A percentile compares a stretch with the other conserved stretches of the same genome.
phyloP scores from a whole-genome alignment of 1,284 basidiomycete genomes.

The Porogramme epimiltina region DNA sequence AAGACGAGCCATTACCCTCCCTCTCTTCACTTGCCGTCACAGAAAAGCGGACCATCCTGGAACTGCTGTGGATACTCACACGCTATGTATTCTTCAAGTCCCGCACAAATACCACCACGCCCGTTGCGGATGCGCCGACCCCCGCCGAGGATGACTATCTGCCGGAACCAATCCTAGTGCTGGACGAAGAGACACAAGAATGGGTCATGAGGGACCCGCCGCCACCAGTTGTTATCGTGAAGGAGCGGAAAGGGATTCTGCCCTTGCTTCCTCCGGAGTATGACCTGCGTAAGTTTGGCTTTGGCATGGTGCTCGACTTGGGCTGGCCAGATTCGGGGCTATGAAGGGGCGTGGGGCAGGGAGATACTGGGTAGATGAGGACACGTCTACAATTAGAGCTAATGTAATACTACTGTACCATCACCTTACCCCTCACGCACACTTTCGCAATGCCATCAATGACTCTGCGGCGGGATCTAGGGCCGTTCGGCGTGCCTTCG shows the following conservation, averaged over 20 bases:
- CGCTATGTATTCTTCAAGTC: not conserved
- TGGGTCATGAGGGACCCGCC: no score
- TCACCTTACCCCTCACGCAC: slow-evolving; percentile 1
- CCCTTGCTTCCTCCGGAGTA: slow-evolving; percentile 55
- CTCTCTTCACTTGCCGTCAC: not conserved
- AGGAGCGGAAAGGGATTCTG: not conserved
- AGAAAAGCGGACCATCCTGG: not conserved
- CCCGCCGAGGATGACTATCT: not conserved
- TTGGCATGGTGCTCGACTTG: slow-evolving; percentile 72
- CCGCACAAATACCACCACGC: not conserved
- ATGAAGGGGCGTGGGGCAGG: not conserved
- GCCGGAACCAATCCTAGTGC: no score
- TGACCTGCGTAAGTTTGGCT: slow-evolving; percentile 70
- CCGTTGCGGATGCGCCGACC: not conserved
- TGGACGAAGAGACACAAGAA: no score
- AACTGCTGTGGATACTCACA: not conserved
- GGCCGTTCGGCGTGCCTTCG: not conserved
- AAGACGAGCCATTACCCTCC: not conserved
- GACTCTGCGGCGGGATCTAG: not conserved
- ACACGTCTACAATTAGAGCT: not conserved
- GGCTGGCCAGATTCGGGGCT: slow-evolving; percentile 49
- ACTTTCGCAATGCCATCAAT: not conserved
- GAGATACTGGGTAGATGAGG: not conserved
- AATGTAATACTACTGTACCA: slow-evolving; percentile 10
- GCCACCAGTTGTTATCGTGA: no score